Evolutionary conservation across 805 yeast species (phyloP).

Genomic region (Lachancea sp.): DNA sequence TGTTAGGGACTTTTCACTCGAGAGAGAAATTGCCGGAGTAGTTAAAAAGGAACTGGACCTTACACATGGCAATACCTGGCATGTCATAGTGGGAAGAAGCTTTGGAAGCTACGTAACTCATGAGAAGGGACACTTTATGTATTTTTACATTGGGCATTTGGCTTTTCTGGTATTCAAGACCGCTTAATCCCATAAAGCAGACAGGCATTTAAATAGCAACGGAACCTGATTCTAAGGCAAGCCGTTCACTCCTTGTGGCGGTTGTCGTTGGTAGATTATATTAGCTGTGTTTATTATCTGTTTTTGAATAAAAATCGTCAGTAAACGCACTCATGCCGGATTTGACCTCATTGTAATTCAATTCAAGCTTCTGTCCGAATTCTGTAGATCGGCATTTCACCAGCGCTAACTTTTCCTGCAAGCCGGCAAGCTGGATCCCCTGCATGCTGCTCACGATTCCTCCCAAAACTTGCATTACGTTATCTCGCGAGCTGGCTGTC

Average conservation of each 20-base stretch:
- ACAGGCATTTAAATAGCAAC: neutral
- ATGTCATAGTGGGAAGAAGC: constrained; percentile 71
- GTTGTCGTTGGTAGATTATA: too few species aligned
- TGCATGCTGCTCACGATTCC: constrained; percentile 7
- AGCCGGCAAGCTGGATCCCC: neutral
- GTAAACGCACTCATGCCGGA: neutral
- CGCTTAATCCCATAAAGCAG: constrained; percentile 32
- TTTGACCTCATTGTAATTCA: neutral
- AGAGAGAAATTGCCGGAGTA: constrained; percentile 53
- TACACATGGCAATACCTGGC: constrained; percentile 68
- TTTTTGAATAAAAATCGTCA: neutral
- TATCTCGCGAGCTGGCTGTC: constrained; percentile 4
- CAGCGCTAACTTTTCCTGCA: neutral
- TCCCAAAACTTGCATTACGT: neutral
- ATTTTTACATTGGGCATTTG: constrained; percentile 61
- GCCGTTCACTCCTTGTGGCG: too few species aligned
- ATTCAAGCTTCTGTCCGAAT: constrained; percentile 1
- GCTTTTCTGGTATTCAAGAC: constrained; percentile 70
- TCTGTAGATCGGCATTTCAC: constrained; percentile 1
- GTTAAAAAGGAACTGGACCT: constrained; percentile 62
- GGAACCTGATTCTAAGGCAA: too few species aligned
- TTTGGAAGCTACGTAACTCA: constrained; percentile 79
- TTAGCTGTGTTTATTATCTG: too few species aligned
- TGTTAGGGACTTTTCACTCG: constrained; percentile 20
- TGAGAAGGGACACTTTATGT: constrained; percentile 64